These are phyloP conservation scores for Amaranthus palmeri DNA, from an alignment of 148 eudicot genomes.

Conservation along the genomic window DNA sequence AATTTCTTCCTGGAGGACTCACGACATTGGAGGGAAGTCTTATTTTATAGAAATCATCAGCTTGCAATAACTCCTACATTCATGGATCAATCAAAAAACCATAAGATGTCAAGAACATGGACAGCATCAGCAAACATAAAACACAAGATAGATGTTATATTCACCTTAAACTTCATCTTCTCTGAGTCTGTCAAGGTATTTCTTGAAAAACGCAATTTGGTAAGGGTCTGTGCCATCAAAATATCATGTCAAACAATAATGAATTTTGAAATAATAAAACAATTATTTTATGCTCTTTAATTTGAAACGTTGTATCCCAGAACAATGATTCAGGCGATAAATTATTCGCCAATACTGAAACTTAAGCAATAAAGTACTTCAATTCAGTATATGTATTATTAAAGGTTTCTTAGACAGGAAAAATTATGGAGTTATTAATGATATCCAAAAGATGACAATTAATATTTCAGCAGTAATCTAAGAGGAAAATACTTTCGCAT, in stretches of 20 bases:
- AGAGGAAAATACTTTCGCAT: too few relatives aligned
- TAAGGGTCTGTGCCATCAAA: constrained; percentile 59
- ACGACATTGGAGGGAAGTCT: constrained; percentile 81
- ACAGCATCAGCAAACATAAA: not conserved
- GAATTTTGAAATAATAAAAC: not conserved
- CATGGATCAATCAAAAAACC: constrained; percentile 17
- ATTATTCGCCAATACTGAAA: not conserved
- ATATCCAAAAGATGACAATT: too few relatives aligned
- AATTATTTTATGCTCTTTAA: not conserved
- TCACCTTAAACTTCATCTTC: constrained; percentile 70
- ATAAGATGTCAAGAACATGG: not conserved
- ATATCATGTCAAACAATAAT: constrained; percentile 9
- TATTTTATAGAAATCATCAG: constrained; percentile 76
- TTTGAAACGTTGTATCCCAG: not conserved
- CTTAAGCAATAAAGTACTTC: too few relatives aligned
- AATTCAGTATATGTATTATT: too few relatives aligned
- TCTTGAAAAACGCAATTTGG: constrained; percentile 88
- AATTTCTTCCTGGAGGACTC: constrained; percentile 84
- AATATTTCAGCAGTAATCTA: too few relatives aligned
- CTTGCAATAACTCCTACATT: constrained; percentile 59
- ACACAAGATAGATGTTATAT: not conserved
- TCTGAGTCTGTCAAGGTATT: constrained; percentile 56
- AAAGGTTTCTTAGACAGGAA: too few relatives aligned
- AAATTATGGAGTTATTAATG: too few relatives aligned
- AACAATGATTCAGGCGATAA: not conserved